These are phyloP conservation scores for Colletotrichum nymphaeae DNA, from an alignment of 2,329 filamentous ascomycete species.

Conservation along the genomic window DNA sequence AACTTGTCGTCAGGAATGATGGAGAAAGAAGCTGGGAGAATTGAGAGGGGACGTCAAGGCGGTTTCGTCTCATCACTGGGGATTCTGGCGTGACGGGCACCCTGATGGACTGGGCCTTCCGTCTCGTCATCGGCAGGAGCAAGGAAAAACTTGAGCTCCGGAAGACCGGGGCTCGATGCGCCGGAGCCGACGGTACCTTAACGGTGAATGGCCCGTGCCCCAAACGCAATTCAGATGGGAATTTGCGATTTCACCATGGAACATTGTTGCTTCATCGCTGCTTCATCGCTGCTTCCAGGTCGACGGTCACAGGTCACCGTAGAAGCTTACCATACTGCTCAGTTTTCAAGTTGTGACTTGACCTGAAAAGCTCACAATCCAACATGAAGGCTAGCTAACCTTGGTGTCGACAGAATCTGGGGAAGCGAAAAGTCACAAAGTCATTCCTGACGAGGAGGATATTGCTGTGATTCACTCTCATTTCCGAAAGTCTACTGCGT, in stretches of 20 bases:
- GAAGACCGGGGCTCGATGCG: not conserved
- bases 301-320: too few relatives aligned
- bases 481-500: not conserved
- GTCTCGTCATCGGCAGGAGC: not conserved
- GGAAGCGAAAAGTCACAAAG: not conserved
- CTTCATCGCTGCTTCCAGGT: too few relatives aligned
- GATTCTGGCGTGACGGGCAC: constrained; percentile 29
- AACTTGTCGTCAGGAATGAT: not conserved
- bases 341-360: not conserved
- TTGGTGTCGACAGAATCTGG: not conserved
- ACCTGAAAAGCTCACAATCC: too few relatives aligned
- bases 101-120: constrained; percentile 24
- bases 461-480: not conserved
- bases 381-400: not conserved
- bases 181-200: constrained; percentile 2
- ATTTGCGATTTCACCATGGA: not conserved
- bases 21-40: not conserved
- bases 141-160: constrained; percentile 31
- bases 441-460: not conserved
- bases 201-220: not conserved
- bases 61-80: constrained; percentile 30
- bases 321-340: not conserved
- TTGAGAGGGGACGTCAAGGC: constrained; percentile 7
- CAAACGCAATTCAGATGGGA: not conserved
- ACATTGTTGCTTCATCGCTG: not conserved